Evolutionary conservation across 2,329 filamentous ascomycete genomes (phyloP), one percentile per base, ranked within the genome.

Genomic region (Hymenotorrendiella dingleyae): DNA sequence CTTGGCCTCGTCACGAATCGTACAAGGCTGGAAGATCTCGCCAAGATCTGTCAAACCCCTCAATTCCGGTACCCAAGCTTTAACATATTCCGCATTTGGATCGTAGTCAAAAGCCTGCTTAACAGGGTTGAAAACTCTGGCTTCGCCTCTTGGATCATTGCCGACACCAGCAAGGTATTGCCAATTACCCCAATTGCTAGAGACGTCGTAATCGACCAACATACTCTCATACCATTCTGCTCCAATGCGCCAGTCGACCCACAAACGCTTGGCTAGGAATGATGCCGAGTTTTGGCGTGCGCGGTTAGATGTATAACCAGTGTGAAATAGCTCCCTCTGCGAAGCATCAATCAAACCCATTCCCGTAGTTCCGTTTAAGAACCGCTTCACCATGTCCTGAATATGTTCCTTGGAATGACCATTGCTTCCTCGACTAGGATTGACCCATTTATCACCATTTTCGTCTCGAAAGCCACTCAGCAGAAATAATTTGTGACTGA

Each of bases 31-130:
- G 54, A 86, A 89, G 1, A 87, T 64, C 30, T 84, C 67, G 4
- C 52, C 49, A 2, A 51, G 45, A 47, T 62, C 39, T 0, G 64
- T 64, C 1, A 88, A 62, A 0, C 66, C 60, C 2, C 72, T 67
- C 20, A 88, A 59, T 59, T 91, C 86, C 0, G 77, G 74, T 0
- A 90, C 70, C 86, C 86, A 91, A 2, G 74, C 68, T n/a, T 76
- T 76, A 7, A 88, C 78, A 52, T 87, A 91, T 6, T 72, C 66
- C 2, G 83, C 86, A 0, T 78, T 66, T 2, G 72, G 71, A 58
- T 91, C 86, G 56, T 91, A 90, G 50, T 89, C 84, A 32, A 85
- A 76, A 0, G 80, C 82, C 60, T 91, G 86, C 61, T 90, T 90
- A 36, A 91, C 78, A 0, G 85, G 84, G 55, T 91, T 91, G 69